Evolutionary conservation across 1,139 yeast genomes (phyloP), one percentile per base, ranked within the genome.

Genomic region (Blastobotrys capitulatus): DNA sequence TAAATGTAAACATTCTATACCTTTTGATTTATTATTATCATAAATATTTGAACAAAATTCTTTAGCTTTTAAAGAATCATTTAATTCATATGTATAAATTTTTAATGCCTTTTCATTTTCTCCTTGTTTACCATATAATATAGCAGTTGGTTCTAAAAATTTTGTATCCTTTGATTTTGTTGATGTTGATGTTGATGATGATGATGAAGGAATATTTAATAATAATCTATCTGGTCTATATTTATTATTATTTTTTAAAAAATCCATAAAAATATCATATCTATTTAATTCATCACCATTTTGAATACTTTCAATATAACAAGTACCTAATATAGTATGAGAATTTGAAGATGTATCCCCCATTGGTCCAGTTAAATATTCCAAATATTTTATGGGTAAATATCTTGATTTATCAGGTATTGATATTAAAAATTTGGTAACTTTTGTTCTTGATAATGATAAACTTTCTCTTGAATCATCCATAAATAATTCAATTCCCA

Each of bases 21-120:
- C 87, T 53, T 57, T n/a, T 63, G 54, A 44, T 74, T 70, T 13
- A 65, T 62, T 0, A 75, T 60, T n/a, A n/a, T n/a, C n/a, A 53
- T 76, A 80, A 0, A 84, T 67, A 5, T 74, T 75, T 1, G 78
- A 66, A 57, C 94, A 81, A 61, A 86, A 44, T 19, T 70, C 66
- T 54, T 84, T 75, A 0, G 95, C 86, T 16, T 72, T 71, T 22
- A 69, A 69, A 50, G 79, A 74, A 60, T 84, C 85, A 13, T 77
- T 68, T 44, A 88, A 66, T 39, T 82, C 80, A 50, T 76, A 74
- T 49, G 79, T 80, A 42, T 82, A 73, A 1, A 87, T 78, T 53
- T 79, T 79, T 26, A 92, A 70, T 0, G 90, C 83, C 46, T 79
- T 76, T 13, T 75, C 75, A 60, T 87, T 88, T 51, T 79, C 80